These are phyloP conservation scores for Boletales sp. DNA, from an alignment of 768 basidiomycete genomes.

Conservation along the genomic window DNA sequence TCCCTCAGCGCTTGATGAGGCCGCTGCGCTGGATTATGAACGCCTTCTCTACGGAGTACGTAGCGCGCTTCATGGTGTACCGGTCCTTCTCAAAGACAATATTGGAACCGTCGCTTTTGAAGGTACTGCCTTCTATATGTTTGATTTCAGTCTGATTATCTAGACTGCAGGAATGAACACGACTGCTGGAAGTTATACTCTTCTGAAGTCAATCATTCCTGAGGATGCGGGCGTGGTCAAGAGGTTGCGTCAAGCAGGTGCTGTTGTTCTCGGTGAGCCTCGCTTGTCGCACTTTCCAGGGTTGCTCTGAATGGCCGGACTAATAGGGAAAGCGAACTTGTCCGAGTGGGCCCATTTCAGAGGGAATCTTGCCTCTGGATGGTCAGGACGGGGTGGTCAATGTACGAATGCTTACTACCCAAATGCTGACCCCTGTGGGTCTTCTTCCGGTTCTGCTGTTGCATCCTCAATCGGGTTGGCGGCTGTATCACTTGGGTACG, in stretches of 20 bases:
- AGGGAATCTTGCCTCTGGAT: slow-evolving; percentile 45
- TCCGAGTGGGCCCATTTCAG: slow-evolving; percentile 54
- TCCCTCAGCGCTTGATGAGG: slow-evolving; percentile 35
- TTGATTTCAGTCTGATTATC: background rate
- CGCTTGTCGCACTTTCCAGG: background rate
- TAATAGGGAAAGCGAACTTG: slow-evolving; percentile 50
- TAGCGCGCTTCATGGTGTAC: slow-evolving; percentile 36
- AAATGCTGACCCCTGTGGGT: slow-evolving; percentile 52
- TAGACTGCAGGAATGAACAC: slow-evolving; percentile 36
- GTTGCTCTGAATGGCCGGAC: background rate
- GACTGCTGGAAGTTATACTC: slow-evolving; percentile 37
- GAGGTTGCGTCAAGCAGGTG: slow-evolving; percentile 30
- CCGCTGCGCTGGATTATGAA: slow-evolving; percentile 33
- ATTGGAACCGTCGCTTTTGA: slow-evolving; percentile 30
- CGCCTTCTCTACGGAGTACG: slow-evolving; percentile 26
- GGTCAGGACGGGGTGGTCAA: slow-evolving; percentile 56
- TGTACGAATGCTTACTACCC: slow-evolving; percentile 48
- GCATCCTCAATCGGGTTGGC: slow-evolving; percentile 51
- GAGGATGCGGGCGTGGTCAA: slow-evolving; percentile 35
- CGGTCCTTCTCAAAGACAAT: slow-evolving; percentile 35
- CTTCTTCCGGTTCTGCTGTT: slow-evolving; percentile 57
- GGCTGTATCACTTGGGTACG: slow-evolving; percentile 40
- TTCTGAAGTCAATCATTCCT: slow-evolving; percentile 33
- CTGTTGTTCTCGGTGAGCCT: slow-evolving; percentile 32
- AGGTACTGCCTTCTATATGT: no score